phyloP scores from a whole-genome alignment of 805 yeast species.

The Candida hungchunana region DNA sequence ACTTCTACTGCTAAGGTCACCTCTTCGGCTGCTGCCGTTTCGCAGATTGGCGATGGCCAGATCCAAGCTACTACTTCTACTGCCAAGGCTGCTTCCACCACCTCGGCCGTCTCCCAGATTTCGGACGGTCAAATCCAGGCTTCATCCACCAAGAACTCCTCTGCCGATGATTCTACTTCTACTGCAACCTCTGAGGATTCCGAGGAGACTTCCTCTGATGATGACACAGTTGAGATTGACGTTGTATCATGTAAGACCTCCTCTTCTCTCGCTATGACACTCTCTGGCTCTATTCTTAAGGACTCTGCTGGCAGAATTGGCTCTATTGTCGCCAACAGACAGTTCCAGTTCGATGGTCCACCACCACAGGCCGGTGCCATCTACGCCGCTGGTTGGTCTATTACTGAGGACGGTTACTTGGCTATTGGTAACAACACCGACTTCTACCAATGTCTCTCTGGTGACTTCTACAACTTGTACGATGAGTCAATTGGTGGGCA shows the following conservation, averaged over 20 bases:
- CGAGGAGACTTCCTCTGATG: conserved; percentile 20
- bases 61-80: conserved; percentile 23
- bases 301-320: conserved; percentile 69
- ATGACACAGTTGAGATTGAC: conserved; percentile 19
- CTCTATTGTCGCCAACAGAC: conserved; percentile 77
- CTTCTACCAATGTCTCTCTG: conserved; percentile 73
- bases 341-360: conserved; percentile 84
- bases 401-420: conserved; percentile 50
- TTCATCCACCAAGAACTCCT: conserved; percentile 23
- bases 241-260: conserved; percentile 41
- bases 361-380: conserved; percentile 80
- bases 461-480: conserved; percentile 75
- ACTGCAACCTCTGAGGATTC: conserved; percentile 45
- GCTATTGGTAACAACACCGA: conserved; percentile 58
- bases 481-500: conserved; percentile 58
- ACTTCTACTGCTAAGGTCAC: conserved; percentile 17
- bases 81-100: conserved; percentile 29
- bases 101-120: conserved; percentile 19
- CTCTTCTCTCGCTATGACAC: conserved; percentile 50
- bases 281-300: conserved; percentile 45
- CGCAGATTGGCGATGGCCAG: conserved; percentile 15
- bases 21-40: conserved; percentile 9
- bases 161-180: conserved; percentile 30
- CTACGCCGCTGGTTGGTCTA: conserved; percentile 65
- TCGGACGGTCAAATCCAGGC: conserved; percentile 14